Base-by-base conservation (phyloP, 2,329 filamentous ascomycete genomes). In the Endothia cerciana region DNA sequence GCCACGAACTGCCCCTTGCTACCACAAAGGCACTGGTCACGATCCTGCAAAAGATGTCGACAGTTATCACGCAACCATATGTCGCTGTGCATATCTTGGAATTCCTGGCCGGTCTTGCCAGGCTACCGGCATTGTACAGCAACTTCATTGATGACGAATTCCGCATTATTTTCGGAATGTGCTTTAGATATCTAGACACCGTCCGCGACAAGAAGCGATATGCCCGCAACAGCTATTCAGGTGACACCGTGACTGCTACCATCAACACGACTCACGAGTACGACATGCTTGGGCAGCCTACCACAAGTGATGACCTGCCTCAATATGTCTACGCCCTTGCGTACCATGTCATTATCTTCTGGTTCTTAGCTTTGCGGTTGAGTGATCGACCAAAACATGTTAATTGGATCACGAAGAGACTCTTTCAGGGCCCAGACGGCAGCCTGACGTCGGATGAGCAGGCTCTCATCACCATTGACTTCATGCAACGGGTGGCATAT, bases 31-130 rank as follows among this genome's bases (percentile, higher is more conserved):
- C 89, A 25, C 83, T 98, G 67, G 91, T 94, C 56, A 91, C 89
- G 56, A 92, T 98, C 70, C 83, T 99, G 64, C 91, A 94, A 73
- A 94, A 93, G 75, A 97, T 99, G 92, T 91, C 94, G 1, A 92
- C 94, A 72, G 96, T 97, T 73, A 97, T 99, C 73, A 98, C 95
- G 0, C 94, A 97, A 73, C 89, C 93, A 7, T 88, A 94, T 65
- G 91, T 97, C 43, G 93, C 94, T 11, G 91, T 97, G 68, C 95
- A 99, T 74, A 97, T 99, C 68, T 83, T 99, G 60, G 95, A 99
- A 74, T 98, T 99, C 73, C 82, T 99, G n/a, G 91, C 92, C 11
- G 90, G 93, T 60, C 84, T 99, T 36, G 93, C 94, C 62, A 89
- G 94, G 43, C 81, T 97, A 65, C 92, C 92, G 11, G 87, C 92